These are phyloP conservation scores for Porogramme epimiltina DNA, from an alignment of 1,284 basidiomycete species.

Conservation along the genomic window DNA sequence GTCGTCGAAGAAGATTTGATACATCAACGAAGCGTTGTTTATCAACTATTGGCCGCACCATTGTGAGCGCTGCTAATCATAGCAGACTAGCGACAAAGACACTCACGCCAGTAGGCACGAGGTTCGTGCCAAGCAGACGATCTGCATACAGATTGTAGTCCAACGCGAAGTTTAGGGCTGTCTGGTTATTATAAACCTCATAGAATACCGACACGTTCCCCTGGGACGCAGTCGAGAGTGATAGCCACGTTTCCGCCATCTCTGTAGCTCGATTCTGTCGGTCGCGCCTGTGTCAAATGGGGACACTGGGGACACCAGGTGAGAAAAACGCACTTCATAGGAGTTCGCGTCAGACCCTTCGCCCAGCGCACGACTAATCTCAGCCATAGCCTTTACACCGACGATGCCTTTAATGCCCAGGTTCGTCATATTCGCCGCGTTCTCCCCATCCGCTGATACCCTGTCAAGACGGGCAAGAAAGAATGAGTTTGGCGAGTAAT, in stretches of 20 bases:
- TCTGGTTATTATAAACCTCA: too few relatives aligned
- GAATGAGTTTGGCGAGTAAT: too few relatives aligned
- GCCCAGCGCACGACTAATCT: conserved; percentile 53
- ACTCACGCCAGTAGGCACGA: conserved; percentile 66
- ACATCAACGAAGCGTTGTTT: too few relatives aligned
- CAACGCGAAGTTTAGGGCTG: too few relatives aligned
- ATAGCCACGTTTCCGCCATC: conserved; percentile 24
- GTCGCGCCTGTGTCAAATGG: too few relatives aligned
- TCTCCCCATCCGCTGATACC: conserved; percentile 53
- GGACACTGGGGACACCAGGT: too few relatives aligned
- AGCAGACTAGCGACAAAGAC: not conserved
- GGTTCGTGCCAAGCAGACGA: conserved; percentile 58
- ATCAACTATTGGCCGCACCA: too few relatives aligned
- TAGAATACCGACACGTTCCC: conserved; percentile 29
- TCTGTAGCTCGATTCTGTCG: conserved; percentile 13
- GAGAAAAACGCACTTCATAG: conserved; percentile 43
- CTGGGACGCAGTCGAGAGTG: conserved; percentile 36
- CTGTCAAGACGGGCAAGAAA: too few relatives aligned
- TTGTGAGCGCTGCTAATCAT: not conserved
- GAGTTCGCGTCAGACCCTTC: conserved; percentile 45
- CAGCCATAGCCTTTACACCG: conserved; percentile 67
- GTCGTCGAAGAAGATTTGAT: conserved; percentile 9
- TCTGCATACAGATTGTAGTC: conserved; percentile 71
- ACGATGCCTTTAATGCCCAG: conserved; percentile 73
- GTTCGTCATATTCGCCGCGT: conserved; percentile 67